A percentile compares a stretch with the other conserved stretches of the same genome.
Conservation (phyloP, 768 basidiomycete species). For the Xerocomus potaroensis region DNA sequence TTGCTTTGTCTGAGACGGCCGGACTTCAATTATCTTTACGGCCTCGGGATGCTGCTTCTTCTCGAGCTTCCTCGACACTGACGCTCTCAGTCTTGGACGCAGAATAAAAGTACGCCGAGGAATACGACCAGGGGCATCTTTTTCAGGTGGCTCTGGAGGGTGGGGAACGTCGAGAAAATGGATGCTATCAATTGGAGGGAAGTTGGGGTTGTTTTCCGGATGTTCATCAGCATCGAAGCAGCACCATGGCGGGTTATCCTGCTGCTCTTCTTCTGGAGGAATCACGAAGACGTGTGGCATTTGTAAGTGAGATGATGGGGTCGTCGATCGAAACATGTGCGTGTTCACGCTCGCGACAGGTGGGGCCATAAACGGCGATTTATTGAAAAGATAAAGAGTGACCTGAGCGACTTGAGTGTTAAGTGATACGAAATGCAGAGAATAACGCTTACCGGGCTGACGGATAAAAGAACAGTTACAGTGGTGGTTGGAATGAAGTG, state of each 20-base stretch:
- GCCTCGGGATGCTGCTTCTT: conserved; percentile 30
- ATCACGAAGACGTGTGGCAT: conserved; percentile 53
- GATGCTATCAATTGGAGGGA: conserved; percentile 25
- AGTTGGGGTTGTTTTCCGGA: conserved; percentile 16
- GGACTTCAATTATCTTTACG: conserved; percentile 22
- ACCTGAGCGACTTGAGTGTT: conserved; percentile 9
- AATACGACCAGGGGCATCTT: not conserved
- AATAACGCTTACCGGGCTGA: conserved; percentile 12
- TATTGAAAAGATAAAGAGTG: conserved; percentile 10
- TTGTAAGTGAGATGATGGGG: conserved; percentile 8
- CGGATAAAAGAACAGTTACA: conserved; percentile 1
- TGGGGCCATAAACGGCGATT: conserved; percentile 11
- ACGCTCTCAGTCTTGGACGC: conserved; percentile 7
- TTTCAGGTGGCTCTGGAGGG: conserved; percentile 12
- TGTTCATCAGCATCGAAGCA: conserved; percentile 48
- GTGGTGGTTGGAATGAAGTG: conserved; percentile 1
- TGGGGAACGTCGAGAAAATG: conserved; percentile 33
- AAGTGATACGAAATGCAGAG: not conserved
- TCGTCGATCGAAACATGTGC: conserved; percentile 15
- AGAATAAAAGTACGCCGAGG: conserved; percentile 5
- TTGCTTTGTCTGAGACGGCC: conserved; percentile 11
- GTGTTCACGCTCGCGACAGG: conserved; percentile 9
- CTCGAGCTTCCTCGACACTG: conserved; percentile 23
- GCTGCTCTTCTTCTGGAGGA: conserved; percentile 55
- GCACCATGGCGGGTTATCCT: conserved; percentile 47